Evolutionary conservation across 257 asterid species (phyloP).

Genomic region (Paulownia fortunei): DNA sequence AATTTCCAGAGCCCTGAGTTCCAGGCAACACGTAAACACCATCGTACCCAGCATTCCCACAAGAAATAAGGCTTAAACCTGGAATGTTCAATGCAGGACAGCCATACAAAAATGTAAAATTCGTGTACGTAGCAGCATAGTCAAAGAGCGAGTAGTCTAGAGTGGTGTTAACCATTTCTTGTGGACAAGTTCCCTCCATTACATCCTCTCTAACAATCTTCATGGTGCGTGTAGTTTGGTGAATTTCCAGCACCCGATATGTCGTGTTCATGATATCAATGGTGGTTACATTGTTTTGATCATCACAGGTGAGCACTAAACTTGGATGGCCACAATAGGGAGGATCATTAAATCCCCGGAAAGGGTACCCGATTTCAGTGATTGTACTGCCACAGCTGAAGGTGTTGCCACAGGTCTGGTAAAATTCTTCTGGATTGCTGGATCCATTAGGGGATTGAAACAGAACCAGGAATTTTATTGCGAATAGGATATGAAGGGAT

Average conservation of each 20-base stretch:
- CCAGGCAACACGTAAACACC: conserved; percentile 50
- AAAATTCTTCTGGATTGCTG: conserved; percentile 32
- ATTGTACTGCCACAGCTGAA: conserved; percentile 60
- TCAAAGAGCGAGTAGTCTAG: conserved; percentile 56
- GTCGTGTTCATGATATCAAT: conserved; percentile 43
- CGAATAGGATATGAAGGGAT: conserved; percentile 28
- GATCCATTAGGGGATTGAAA: conserved; percentile 36
- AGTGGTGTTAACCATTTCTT: conserved; percentile 58
- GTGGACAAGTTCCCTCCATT: conserved; percentile 51
- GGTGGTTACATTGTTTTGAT: conserved; percentile 38
- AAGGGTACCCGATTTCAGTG: conserved; percentile 60
- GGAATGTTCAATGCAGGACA: conserved; percentile 44
- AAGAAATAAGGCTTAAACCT: conserved; percentile 30
- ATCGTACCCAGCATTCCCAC: conserved; percentile 30
- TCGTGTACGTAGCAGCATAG: conserved; percentile 41
- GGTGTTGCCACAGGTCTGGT: conserved; percentile 45
- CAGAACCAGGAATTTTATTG: conserved; percentile 23
- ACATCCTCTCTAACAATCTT: conserved; percentile 66
- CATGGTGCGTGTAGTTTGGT: conserved; percentile 45
- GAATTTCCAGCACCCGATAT: conserved; percentile 47
- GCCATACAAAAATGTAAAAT: conserved; percentile 63
- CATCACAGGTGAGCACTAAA: conserved; percentile 52
- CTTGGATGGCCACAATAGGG: conserved; percentile 74
- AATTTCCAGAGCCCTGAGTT: conserved; percentile 47
- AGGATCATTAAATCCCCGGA: conserved; percentile 54